Conservation (phyloP, 805 yeast genomes). For the Jamesozyma rosinii region DNA sequence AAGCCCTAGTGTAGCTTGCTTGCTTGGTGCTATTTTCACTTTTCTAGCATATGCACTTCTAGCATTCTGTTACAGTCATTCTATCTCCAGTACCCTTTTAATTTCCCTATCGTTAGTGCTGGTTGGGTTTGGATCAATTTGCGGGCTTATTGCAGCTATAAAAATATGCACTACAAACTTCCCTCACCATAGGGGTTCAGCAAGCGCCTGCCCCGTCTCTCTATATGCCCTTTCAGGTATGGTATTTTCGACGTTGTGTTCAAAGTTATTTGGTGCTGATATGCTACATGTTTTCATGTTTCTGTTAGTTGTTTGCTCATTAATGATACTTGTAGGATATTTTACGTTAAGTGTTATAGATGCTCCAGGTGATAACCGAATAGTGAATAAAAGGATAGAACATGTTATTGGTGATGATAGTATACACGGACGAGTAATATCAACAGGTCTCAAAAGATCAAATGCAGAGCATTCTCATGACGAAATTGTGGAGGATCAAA, state of each 20-base stretch:
- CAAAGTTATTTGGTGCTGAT: constrained; percentile 42
- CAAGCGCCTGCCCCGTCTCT: constrained; percentile 60
- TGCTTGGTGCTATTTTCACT: constrained; percentile 47
- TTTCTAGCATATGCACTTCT: constrained; percentile 47
- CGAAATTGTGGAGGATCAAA: background rate
- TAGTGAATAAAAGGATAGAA: background rate
- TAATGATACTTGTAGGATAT: constrained; percentile 27
- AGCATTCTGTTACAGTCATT: constrained; percentile 37
- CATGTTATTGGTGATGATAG: background rate
- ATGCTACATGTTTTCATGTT: constrained; percentile 49
- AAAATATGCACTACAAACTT: constrained; percentile 46
- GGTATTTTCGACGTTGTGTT: constrained; percentile 49
- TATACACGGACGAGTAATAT: background rate
- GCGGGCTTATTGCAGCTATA: constrained; percentile 51
- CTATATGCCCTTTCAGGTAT: constrained; percentile 66
- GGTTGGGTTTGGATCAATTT: constrained; percentile 58
- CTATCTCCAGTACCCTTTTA: constrained; percentile 33
- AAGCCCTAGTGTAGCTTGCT: constrained; percentile 41
- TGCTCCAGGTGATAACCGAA: background rate
- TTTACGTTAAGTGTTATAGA: constrained; percentile 12
- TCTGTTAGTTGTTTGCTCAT: constrained; percentile 42
- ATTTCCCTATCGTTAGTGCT: constrained; percentile 42
- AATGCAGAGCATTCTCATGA: background rate
- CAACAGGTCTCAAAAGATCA: background rate
- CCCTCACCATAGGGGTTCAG: constrained; percentile 61